A percentile compares a stretch with the other conserved stretches of the same genome.
phyloP scores from a whole-genome alignment of 139 green algal species.

The Coccomyxa sp. region DNA sequence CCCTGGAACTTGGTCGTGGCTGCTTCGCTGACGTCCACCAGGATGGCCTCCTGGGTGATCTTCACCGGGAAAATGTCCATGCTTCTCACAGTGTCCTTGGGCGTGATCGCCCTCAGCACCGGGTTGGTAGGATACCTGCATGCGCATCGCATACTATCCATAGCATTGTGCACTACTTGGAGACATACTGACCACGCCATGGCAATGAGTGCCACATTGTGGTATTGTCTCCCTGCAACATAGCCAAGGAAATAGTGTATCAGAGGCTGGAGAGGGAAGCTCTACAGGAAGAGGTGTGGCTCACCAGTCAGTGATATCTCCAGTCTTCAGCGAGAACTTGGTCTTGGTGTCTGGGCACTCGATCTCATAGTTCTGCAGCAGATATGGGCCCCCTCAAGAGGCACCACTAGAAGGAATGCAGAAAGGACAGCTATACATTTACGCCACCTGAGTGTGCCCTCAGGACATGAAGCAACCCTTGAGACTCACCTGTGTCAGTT shows the following conservation, averaged over 20 bases:
- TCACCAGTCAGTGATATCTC: constrained; percentile 78
- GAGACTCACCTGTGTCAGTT: constrained; percentile 82
- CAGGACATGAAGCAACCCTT: not conserved
- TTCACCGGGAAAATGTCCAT: constrained; percentile 83
- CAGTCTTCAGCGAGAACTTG: constrained; percentile 89
- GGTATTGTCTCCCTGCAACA: not conserved
- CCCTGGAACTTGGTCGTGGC: constrained; percentile 10
- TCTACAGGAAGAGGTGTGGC: too few relatives aligned
- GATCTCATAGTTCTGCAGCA: constrained; percentile 79
- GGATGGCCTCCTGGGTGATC: constrained; percentile 65
- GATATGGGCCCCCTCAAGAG: too few relatives aligned
- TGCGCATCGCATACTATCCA: not conserved
- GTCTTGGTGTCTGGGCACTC: constrained; percentile 86
- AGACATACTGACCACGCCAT: not conserved
- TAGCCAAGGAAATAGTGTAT: too few relatives aligned
- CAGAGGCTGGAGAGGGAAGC: too few relatives aligned
- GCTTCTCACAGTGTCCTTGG: constrained; percentile 52
- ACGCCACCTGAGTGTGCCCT: not conserved
- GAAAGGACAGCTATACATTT: too few relatives aligned
- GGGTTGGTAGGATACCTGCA: constrained; percentile 87
- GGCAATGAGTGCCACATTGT: not conserved
- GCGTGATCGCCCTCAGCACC: constrained; percentile 79
- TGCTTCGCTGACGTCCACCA: constrained; percentile 51
- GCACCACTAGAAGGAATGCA: too few relatives aligned
- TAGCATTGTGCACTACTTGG: not conserved